A percentile compares a stretch with the other conserved stretches of the same genome.
These are phyloP conservation scores for Xylariaceae sp. DNA, from an alignment of 2,329 filamentous ascomycete genomes.

Conservation along the genomic window DNA sequence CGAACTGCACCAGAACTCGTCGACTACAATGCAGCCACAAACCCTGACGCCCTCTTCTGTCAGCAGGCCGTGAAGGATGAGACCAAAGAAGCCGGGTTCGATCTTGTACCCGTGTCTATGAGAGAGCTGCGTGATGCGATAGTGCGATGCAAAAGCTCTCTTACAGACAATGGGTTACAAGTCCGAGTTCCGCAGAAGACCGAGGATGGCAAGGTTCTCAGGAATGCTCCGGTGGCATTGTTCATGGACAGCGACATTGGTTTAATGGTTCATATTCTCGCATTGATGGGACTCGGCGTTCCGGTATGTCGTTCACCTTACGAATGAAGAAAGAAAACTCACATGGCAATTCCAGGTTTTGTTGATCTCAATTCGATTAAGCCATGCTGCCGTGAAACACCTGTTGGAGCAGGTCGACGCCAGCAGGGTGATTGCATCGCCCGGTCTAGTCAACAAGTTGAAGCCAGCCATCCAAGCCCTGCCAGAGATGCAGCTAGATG, in stretches of 20 bases:
- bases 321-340: background rate
- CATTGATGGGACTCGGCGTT: conserved; percentile 8
- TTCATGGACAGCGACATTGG: conserved; percentile 14
- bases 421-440: background rate
- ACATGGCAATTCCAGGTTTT: conserved; percentile 4
- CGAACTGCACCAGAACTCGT: background rate
- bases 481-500: background rate
- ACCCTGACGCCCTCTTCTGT: background rate
- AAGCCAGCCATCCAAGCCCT: background rate
- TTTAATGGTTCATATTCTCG: conserved; percentile 8
- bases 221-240: conserved; percentile 4
- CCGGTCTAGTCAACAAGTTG: background rate
- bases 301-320: conserved; percentile 18
- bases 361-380: conserved; percentile 12
- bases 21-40: background rate
- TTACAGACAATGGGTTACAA: background rate
- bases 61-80: background rate
- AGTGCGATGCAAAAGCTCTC: background rate
- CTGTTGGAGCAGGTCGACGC: background rate
- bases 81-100: background rate
- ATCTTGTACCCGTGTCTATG: background rate
- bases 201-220: background rate
- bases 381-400: background rate
- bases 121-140: background rate
- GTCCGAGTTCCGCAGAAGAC: background rate